These are phyloP conservation scores for Nepenthes mirabilis DNA, from an alignment of 148 eudicot genomes.

Conservation along the genomic window DNA sequence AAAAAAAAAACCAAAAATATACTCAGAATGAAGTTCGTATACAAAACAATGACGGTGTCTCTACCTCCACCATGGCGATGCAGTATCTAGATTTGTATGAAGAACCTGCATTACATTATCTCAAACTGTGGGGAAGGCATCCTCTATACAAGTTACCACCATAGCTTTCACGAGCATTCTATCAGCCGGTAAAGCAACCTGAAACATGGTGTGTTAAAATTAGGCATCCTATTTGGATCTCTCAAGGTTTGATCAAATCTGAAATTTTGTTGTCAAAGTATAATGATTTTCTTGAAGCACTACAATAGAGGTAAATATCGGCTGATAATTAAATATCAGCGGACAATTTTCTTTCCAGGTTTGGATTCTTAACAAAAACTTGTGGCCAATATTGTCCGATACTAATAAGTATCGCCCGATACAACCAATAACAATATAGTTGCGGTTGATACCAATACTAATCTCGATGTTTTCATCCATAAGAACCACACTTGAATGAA, in stretches of 20 bases:
- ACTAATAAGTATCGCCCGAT: no score
- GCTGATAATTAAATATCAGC: no score
- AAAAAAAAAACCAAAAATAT: slow-evolving; percentile 3
- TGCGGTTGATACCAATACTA: no score
- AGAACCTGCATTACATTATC: slow-evolving; percentile 99
- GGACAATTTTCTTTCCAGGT: no score
- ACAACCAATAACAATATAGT: no score
- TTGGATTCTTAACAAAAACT: no score
- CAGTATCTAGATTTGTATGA: slow-evolving; percentile 85
- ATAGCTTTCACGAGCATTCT: slow-evolving; percentile 99
- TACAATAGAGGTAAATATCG: no score
- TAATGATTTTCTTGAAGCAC: background rate
- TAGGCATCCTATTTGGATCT: background rate
- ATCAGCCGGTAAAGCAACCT: slow-evolving; percentile 97
- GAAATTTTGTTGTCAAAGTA: no score
- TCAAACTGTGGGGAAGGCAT: slow-evolving; percentile 91
- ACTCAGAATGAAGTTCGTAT: background rate
- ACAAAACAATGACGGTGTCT: background rate
- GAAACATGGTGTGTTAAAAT: slow-evolving; percentile 5
- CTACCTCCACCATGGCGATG: slow-evolving; percentile 99
- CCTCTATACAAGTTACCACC: slow-evolving; percentile 98
- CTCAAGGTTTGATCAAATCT: background rate
- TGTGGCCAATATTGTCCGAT: no score
- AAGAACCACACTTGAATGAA: background rate
- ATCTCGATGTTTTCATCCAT: no score